Percentiles rank a stretch among this genome's conserved stretches.
phyloP scores from a whole-genome alignment of 2,329 filamentous ascomycete species.

The Ceratocystis destructans region DNA sequence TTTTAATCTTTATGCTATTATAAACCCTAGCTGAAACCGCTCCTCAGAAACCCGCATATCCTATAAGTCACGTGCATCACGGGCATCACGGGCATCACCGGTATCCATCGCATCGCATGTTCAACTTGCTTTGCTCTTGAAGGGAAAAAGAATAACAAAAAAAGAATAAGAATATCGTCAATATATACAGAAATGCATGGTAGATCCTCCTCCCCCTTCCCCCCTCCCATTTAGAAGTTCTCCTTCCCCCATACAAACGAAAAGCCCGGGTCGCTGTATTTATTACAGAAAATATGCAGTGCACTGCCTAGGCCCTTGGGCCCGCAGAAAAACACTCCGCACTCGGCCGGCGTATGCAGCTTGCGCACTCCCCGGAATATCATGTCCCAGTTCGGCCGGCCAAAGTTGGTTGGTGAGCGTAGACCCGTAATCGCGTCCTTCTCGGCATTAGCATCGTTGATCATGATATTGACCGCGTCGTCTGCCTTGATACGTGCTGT shows the following conservation, averaged over 20 bases:
- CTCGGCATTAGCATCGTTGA: constrained; percentile 74
- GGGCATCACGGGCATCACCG: background rate
- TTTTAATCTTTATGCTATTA: too few relatives aligned
- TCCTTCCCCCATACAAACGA: constrained; percentile 57
- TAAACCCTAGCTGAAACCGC: background rate
- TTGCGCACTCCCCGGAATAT: constrained; percentile 74
- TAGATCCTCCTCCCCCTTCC: too few relatives aligned
- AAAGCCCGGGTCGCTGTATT: constrained; percentile 71
- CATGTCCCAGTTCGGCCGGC: constrained; percentile 80
- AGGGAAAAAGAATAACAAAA: too few relatives aligned
- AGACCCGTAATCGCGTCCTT: constrained; percentile 75
- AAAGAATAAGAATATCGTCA: too few relatives aligned
- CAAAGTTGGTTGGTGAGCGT: constrained; percentile 71
- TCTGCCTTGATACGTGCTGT: constrained; percentile 77
- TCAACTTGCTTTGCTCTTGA: background rate
- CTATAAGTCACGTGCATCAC: background rate
- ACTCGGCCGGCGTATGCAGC: constrained; percentile 58
- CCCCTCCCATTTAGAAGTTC: constrained; percentile 40
- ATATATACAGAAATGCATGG: too few relatives aligned
- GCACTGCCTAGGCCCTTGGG: constrained; percentile 65
- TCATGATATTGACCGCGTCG: constrained; percentile 84
- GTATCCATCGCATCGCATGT: background rate
- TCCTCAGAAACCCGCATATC: background rate
- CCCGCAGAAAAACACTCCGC: constrained; percentile 74
- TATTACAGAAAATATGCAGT: constrained; percentile 73